A percentile compares a stretch with the other conserved stretches of the same genome.
Conservation (phyloP, 129 eudicot species). For the Helianthus tuberosus region DNA sequence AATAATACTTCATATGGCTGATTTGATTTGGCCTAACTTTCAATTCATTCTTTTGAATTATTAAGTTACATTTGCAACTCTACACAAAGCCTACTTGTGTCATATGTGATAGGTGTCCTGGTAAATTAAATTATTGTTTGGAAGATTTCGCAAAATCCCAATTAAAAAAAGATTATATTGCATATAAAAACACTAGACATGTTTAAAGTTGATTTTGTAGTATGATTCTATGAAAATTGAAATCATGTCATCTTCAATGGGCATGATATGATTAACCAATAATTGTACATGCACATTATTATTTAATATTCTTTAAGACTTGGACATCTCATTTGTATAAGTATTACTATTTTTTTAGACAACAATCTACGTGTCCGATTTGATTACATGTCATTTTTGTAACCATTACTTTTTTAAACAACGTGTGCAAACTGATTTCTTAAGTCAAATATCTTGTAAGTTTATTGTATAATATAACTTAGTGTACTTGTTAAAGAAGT, state of each 20-base stretch:
- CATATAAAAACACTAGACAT: background rate
- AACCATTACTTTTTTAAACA: conserved; percentile 5
- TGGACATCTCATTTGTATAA: background rate
- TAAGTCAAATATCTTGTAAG: background rate
- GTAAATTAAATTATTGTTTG: no score
- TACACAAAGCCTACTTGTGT: no score
- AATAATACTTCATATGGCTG: no score
- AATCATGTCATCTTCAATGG: background rate
- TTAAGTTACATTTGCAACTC: no score
- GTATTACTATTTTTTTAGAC: background rate
- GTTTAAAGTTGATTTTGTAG: background rate
- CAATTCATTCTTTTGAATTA: no score
- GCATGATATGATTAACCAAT: background rate
- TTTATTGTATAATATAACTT: no score
- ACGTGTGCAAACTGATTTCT: conserved; percentile 1
- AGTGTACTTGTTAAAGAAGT: no score
- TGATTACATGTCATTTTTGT: conserved; percentile 1
- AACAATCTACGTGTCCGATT: background rate
- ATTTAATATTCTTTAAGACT: background rate
- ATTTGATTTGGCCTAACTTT: no score
- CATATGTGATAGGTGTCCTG: no score
- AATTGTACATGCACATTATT: background rate
- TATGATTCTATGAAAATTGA: background rate
- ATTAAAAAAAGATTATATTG: no score
- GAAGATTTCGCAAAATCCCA: no score